Evolutionary conservation across 352 stramenopile genomes (phyloP), one percentile per base, ranked within the genome.

Genomic region (Pythium volutum): DNA sequence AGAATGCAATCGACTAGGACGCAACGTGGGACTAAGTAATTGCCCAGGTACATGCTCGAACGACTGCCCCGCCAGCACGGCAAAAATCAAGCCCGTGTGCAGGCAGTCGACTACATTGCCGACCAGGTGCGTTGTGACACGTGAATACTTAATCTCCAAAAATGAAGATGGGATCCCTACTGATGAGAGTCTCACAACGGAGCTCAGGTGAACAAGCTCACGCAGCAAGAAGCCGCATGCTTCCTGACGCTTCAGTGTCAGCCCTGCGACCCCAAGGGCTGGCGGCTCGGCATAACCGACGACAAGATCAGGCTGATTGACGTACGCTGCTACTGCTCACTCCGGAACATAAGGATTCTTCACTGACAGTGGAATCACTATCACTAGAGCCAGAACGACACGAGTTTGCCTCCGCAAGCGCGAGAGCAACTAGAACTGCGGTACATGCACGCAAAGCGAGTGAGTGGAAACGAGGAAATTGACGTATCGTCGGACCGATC

Each of bases 141-240:
- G 9, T 33, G 10, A 23, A 3, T 4, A 23, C 15, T 36, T 7
- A 22, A 7, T 22, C 26, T 42, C n/a, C 12, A 4, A 11, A 16
- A 47, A 38, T 34, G 25, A 41, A 56, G 20, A 38, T 25, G 7
- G 9, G 16, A 7, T 23, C 23, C 26, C 2, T 27, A 62, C 54
- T 29, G 38, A 43, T 12, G 7, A 14, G 9, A 43, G 50, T 36
- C 31, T 36, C 31, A 11, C 31, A 8, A 11, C 8, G 10, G 7
- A 49, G 31, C 12, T 42, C 14, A 66, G 56, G 29, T 90, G 22
- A 70, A 74, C 10, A 55, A 54, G 34, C 67, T 92, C 15, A 76
- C 78, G n/a, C 82, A 92, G 53, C 73, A 79, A 29, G 77, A 92
- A 50, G 71, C 88, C 25, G 78, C 82, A 7, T 88, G 79, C 23